Conservation (phyloP, 1,284 basidiomycete species). For the Irpex sp. region DNA sequence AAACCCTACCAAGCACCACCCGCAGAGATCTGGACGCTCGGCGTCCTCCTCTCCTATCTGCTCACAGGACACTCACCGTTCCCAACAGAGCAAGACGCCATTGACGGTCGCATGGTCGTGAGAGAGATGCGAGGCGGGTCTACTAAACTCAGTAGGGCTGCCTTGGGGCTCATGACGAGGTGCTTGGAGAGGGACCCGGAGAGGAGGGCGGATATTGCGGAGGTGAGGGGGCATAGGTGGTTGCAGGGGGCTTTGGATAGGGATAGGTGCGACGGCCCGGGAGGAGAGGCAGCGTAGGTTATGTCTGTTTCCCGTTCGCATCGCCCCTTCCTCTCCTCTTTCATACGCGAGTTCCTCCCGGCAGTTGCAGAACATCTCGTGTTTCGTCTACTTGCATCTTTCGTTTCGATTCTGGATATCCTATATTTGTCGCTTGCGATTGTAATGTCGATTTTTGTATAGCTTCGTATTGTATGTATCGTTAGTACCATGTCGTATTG, state of each 20-base stretch:
- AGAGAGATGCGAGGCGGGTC: neutral
- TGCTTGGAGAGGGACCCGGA: neutral
- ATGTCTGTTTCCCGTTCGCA: neutral
- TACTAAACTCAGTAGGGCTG: neutral
- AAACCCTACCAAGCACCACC: conserved; percentile 72
- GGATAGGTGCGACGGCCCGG: conserved; percentile 1
- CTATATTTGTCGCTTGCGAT: no score
- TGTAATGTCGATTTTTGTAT: no score
- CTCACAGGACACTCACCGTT: conserved; percentile 87
- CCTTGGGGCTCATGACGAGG: neutral
- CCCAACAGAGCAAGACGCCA: conserved; percentile 67
- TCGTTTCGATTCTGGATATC: no score
- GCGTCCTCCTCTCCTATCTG: conserved; percentile 83
- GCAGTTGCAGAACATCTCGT: no score
- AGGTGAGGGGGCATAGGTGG: conserved; percentile 81
- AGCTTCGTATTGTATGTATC: no score
- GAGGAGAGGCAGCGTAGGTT: neutral
- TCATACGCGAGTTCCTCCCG: neutral
- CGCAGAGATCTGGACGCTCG: conserved; percentile 91
- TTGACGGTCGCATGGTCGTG: conserved; percentile 36
- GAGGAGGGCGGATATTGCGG: conserved; percentile 22
- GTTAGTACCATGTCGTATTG: no score
- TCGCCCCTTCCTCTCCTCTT: neutral
- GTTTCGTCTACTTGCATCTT: no score
- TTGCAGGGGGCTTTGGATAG: conserved; percentile 37